Percentiles rank a stretch among this genome's conserved stretches.
These are phyloP conservation scores for Strombidium stylifer DNA, from an alignment of 73 alveolate species.

Conservation along the genomic window DNA sequence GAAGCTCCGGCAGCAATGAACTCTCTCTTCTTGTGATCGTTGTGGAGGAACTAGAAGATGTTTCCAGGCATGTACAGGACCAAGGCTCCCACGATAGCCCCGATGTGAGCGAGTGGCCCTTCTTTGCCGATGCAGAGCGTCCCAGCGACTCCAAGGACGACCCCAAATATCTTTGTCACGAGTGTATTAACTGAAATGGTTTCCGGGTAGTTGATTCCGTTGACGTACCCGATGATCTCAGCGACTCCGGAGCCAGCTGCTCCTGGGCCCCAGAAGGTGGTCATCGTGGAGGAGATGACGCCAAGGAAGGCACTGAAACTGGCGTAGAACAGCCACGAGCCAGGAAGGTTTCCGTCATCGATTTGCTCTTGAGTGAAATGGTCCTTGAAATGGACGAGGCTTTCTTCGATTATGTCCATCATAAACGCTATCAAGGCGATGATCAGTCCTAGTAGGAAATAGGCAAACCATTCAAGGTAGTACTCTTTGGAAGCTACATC, in stretches of 20 bases:
- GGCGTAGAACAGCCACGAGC: conserved; percentile 15
- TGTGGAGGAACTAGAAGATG: conserved; percentile 26
- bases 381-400: no score
- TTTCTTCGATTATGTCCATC: no score
- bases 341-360: no score
- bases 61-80: conserved; percentile 28
- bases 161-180: conserved; percentile 30
- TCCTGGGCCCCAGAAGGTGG: conserved; percentile 35
- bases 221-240: conserved; percentile 49
- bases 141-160: conserved; percentile 35
- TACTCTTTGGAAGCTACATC: no score
- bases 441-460: no score
- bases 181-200: conserved; percentile 22
- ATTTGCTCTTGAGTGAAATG: no score
- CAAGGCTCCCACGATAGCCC: conserved; percentile 42
- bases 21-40: conserved; percentile 43
- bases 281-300: conserved; percentile 4
- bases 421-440: no score
- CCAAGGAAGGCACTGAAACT: conserved; percentile 17
- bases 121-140: conserved; percentile 51
- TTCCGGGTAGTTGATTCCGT: conserved; percentile 54
- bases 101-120: conserved; percentile 61
- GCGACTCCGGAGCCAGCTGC: conserved; percentile 64
- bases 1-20: conserved; percentile 54
- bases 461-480: no score